These are phyloP conservation scores for Hortiboletus rubellus DNA, from an alignment of 1,284 basidiomycete genomes.

Conservation along the genomic window DNA sequence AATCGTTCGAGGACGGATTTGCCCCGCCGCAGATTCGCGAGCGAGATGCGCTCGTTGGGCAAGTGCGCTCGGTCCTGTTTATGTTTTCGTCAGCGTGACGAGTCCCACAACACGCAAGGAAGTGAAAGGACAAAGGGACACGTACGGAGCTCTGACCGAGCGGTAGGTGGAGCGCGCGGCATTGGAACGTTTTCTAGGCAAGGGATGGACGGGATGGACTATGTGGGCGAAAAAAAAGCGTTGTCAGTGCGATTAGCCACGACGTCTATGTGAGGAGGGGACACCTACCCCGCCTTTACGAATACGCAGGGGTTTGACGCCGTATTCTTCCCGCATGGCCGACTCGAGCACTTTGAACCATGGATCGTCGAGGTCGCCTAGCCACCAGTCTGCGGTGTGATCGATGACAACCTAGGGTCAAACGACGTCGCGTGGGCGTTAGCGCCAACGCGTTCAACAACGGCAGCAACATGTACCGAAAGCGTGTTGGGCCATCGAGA, in stretches of 20 bases:
- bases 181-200: conserved; percentile 86
- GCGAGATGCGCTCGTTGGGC: conserved; percentile 81
- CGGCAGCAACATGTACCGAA: conserved; percentile 44
- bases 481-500: conserved; percentile 72
- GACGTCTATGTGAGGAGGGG: not conserved
- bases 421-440: not conserved
- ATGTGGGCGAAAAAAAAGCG: not conserved
- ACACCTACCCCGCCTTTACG: conserved; percentile 89
- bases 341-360: conserved; percentile 85
- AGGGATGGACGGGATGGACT: conserved; percentile 88
- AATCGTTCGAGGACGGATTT: conserved; percentile 76
- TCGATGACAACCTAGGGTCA: conserved; percentile 66
- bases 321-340: conserved; percentile 86
- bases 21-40: conserved; percentile 73
- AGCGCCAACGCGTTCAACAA: not conserved
- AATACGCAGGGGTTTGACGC: conserved; percentile 79
- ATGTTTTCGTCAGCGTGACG: not conserved
- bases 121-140: conserved; percentile 1
- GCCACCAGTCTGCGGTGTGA: conserved; percentile 94
- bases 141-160: conserved; percentile 82
- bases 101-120: too few relatives aligned
- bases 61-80: conserved; percentile 80
- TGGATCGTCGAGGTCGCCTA: conserved; percentile 78
- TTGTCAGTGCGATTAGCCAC: not conserved
- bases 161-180: conserved; percentile 83